Evolutionary conservation across 2,329 filamentous ascomycete species (phyloP).

Genomic region (Fonsecaea monophora): DNA sequence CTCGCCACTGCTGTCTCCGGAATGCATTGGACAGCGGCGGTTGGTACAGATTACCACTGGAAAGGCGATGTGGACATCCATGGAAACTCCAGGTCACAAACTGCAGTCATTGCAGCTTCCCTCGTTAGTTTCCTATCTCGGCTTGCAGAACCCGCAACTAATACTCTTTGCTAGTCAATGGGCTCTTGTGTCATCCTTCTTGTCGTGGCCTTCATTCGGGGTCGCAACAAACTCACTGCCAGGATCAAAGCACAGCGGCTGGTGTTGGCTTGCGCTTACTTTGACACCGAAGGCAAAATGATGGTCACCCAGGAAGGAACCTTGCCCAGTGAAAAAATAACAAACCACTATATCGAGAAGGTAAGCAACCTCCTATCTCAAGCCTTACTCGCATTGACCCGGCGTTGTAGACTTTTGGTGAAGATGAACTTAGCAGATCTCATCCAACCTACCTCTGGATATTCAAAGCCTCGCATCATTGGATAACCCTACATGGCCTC

Average conservation of each 20-base stretch:
- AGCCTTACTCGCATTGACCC: constrained; percentile 34
- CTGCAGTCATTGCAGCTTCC: constrained; percentile 75
- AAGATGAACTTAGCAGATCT: constrained; percentile 75
- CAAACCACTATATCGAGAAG: constrained; percentile 74
- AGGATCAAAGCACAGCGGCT: constrained; percentile 68
- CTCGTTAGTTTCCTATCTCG: constrained; percentile 59
- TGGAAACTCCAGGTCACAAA: constrained; percentile 59
- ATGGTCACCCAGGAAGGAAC: constrained; percentile 56
- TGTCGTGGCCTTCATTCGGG: constrained; percentile 61
- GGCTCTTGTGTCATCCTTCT: constrained; percentile 67
- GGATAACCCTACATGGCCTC: constrained; percentile 71
- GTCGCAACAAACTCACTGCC: constrained; percentile 60
- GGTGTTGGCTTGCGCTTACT: constrained; percentile 54
- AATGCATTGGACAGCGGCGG: constrained; percentile 84
- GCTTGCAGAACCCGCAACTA: constrained; percentile 32
- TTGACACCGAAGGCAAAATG: constrained; percentile 52
- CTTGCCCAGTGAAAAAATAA: constrained; percentile 69
- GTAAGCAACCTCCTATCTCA: constrained; percentile 46
- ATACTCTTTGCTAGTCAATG: constrained; percentile 59
- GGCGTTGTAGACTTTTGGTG: constrained; percentile 58
- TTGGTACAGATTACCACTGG: constrained; percentile 72
- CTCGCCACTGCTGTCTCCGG: constrained; percentile 78
- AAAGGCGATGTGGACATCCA: constrained; percentile 50
- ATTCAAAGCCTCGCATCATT: constrained; percentile 79
- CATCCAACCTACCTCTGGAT: constrained; percentile 89